Evolutionary conservation across 352 stramenopile genomes (phyloP), one percentile per base, ranked within the genome.

Genomic region (Thraustotheca clavata): DNA sequence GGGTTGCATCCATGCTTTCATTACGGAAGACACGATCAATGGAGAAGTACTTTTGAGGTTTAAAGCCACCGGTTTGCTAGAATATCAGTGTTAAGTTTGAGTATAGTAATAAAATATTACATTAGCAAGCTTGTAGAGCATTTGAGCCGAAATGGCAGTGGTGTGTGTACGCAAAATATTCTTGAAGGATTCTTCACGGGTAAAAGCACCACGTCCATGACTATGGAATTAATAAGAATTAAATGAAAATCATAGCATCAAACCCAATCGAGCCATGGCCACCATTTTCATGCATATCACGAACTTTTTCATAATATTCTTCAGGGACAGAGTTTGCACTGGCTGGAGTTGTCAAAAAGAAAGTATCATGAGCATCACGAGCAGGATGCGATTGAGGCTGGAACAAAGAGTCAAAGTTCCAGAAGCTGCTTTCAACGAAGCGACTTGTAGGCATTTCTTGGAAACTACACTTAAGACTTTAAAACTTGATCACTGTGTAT

Each of bases 21-120:
- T 99, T 99, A 69, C 97, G 89, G 81, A 99, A 99, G 29, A 99
- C 97, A 59, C 97, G 91, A 75, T 99, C 97, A 72, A 99, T 99
- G 32, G 88, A 98, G 74, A 99, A 99, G 77, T 99, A 99, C 67
- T 98, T 96, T 52, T 96, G 87, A 22, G 97, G 97, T 59, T 81
- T 94, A 82, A 99, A 99, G 33, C 95, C 96, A 47, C 95, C 96
- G 4, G 88, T 77, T 74, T 98, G 87, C 72, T 70, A 71, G 40
- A 35, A 24, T n/a, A n/a, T n/a, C n/a, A n/a, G n/a, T n/a, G n/a
- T n/a, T n/a, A n/a, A n/a, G n/a, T n/a, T 24, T 20, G 55, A 49
- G 41, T 3, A 35, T 20, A 67, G 26, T 22, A 49, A 57, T n/a
- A 55, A 67, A 39, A 2, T 33, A 34, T 57, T 47, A 70, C 69